Base-by-base conservation (phyloP, 768 basidiomycete genomes). In the Suillus occidentalis region DNA sequence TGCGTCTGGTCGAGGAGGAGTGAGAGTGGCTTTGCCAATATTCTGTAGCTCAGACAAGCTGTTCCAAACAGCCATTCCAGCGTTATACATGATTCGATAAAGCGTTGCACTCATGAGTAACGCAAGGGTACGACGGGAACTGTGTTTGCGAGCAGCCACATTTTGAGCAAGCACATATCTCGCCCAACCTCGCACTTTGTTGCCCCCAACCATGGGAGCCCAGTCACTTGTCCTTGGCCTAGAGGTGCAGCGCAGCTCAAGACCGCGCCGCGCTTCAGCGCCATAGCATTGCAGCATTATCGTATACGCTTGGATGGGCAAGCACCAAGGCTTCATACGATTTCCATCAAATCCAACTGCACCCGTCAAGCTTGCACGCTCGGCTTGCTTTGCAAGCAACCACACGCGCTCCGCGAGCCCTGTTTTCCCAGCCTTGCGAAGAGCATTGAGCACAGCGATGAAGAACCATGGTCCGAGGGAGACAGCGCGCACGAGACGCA, bases 241-340 rank as follows among this genome's bases (percentile, higher is more conserved):
- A 60, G 68, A 37, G 65, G 28, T 40, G 10, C 25, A 39, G 16
- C 66, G 65, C 52, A 67, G 53, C 68, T 66, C 55, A 52, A 68
- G 63, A 56, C 65, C 75, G 67, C 72, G 73, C 52, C 71, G 73
- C n/a, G 80, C 81, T 71, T 85, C 82, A 4, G 72, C 69, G 1
- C 78, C 82, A 66, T 90, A 92, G 39, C 84, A 77, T 56, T 86
- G 81, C 63, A 94, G 72, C 87, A 93, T 91, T 58, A 84, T 76
- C 2, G 90, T 93, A 72, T 91, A 94, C 1, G 89, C 86, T 10
- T 87, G 80, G 3, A 87, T 76, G 9, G 87, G 85, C 22, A 94
- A 75, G 61, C 80, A 80, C 92, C 92, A 95, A 0, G 89, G 86
- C 53, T 77, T 63, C 36, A 60, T 63, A 25, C 66, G 53, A 28